Conservation (phyloP, 495 filamentous ascomycete species). For the Aspergillus ellipticus region DNA sequence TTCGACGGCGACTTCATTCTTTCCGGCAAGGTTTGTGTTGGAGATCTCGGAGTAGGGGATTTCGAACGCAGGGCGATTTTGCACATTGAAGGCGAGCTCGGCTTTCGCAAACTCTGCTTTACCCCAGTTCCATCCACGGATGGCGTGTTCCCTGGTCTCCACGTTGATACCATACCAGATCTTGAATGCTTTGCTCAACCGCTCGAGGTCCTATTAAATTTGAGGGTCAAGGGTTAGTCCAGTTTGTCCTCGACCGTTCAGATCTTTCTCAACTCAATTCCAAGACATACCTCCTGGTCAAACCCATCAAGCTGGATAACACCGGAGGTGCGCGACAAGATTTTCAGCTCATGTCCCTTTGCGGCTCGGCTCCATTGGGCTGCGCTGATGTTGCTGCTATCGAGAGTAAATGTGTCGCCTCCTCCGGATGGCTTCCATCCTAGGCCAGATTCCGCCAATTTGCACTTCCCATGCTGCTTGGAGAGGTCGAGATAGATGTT, state of each 20-base stretch:
- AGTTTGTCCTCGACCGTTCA: background rate
- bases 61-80: slow-evolving; percentile 95
- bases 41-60: slow-evolving; percentile 96
- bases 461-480: slow-evolving; percentile 82
- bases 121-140: slow-evolving; percentile 99
- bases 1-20: slow-evolving; percentile 96
- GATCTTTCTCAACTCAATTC: background rate
- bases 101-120: slow-evolving; percentile 96
- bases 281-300: slow-evolving; percentile 69
- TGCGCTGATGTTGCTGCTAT: slow-evolving; percentile 70
- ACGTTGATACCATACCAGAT: slow-evolving; percentile 92
- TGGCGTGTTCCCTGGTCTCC: slow-evolving; percentile 85
- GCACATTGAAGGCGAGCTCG: slow-evolving; percentile 93
- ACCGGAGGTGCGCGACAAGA: slow-evolving; percentile 74
- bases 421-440: slow-evolving; percentile 89
- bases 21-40: slow-evolving; percentile 95
- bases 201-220: slow-evolving; percentile 71
- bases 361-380: slow-evolving; percentile 96
- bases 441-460: slow-evolving; percentile 86
- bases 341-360: slow-evolving; percentile 89
- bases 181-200: slow-evolving; percentile 86
- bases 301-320: slow-evolving; percentile 96
- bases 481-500: slow-evolving; percentile 94
- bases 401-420: slow-evolving; percentile 88
- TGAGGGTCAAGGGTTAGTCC: background rate